phyloP scores from a whole-genome alignment of 2,329 filamentous ascomycete species.

The Akanthomyces lecanii region DNA sequence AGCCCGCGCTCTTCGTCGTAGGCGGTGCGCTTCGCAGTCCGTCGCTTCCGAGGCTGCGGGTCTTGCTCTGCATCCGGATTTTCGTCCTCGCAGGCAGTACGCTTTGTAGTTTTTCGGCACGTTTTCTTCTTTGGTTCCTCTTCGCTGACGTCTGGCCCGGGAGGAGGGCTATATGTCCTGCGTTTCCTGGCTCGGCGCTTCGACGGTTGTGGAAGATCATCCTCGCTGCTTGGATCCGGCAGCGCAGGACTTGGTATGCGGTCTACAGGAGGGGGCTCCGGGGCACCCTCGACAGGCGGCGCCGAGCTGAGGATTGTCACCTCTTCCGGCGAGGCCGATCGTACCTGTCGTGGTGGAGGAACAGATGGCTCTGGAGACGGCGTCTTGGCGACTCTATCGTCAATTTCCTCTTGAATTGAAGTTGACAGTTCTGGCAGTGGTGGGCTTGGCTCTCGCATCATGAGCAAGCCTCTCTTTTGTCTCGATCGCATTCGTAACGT shows the following conservation, averaged over 20 bases:
- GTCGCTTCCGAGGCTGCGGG: background rate
- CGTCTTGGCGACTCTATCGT: background rate
- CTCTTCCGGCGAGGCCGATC: background rate
- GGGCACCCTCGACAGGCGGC: background rate
- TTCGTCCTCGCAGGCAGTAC: background rate
- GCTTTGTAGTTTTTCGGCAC: background rate
- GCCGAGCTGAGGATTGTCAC: constrained; percentile 4
- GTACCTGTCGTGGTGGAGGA: background rate
- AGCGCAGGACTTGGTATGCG: background rate
- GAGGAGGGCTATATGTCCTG: background rate
- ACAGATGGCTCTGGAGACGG: background rate
- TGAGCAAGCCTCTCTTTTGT: constrained; percentile 14
- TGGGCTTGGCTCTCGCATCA: constrained; percentile 5
- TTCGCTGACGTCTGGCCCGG: background rate
- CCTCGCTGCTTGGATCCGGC: constrained; percentile 6
- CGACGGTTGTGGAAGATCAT: background rate
- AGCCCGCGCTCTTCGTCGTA: too few relatives aligned
- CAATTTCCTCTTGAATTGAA: background rate
- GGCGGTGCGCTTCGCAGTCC: background rate
- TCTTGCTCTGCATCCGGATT: background rate
- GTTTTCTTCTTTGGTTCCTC: background rate
- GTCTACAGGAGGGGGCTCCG: background rate
- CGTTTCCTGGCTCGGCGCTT: constrained; percentile 1
- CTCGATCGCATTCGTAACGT: constrained; percentile 15
- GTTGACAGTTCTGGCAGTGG: background rate